Conservation (phyloP, 2,329 filamentous ascomycete genomes). For the Pseudohalonectria lignicola region DNA sequence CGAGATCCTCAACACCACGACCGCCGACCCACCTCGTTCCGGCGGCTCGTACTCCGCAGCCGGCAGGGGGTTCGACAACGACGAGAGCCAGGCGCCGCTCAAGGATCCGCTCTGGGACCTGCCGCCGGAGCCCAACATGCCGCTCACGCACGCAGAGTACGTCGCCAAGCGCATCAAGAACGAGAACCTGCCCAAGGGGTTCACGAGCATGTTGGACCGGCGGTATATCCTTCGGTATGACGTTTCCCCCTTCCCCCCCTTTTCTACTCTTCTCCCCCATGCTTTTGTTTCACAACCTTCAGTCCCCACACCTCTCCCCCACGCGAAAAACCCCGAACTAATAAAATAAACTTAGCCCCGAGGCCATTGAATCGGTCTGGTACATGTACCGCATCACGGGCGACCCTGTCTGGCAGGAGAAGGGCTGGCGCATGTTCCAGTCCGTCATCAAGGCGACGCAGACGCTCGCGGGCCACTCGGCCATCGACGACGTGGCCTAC, state of each 20-base stretch:
- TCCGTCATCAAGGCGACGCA: slow-evolving; percentile 56
- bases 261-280: not conserved
- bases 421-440: slow-evolving; percentile 79
- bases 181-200: slow-evolving; percentile 38
- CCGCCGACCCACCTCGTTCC: too few species aligned
- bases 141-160: slow-evolving; percentile 42
- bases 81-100: not conserved
- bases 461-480: slow-evolving; percentile 58
- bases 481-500: slow-evolving; percentile 51
- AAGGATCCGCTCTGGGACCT: slow-evolving; percentile 4
- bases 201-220: slow-evolving; percentile 28
- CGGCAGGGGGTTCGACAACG: not conserved
- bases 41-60: not conserved
- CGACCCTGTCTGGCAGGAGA: slow-evolving; percentile 62
- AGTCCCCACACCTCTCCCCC: slow-evolving; percentile 14
- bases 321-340: not conserved
- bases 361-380: slow-evolving; percentile 82
- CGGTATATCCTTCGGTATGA: slow-evolving; percentile 52
- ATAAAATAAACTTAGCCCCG: slow-evolving; percentile 41
- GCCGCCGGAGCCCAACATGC: slow-evolving; percentile 23
- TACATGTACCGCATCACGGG: slow-evolving; percentile 87
- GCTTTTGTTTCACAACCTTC: slow-evolving; percentile 5
- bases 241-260: not conserved
- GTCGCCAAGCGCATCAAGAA: slow-evolving; percentile 31
- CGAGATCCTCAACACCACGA: not conserved